Evolutionary conservation across 768 basidiomycete species (phyloP), one percentile per base, ranked within the genome.

Genomic region (Neoboletus magnificus): DNA sequence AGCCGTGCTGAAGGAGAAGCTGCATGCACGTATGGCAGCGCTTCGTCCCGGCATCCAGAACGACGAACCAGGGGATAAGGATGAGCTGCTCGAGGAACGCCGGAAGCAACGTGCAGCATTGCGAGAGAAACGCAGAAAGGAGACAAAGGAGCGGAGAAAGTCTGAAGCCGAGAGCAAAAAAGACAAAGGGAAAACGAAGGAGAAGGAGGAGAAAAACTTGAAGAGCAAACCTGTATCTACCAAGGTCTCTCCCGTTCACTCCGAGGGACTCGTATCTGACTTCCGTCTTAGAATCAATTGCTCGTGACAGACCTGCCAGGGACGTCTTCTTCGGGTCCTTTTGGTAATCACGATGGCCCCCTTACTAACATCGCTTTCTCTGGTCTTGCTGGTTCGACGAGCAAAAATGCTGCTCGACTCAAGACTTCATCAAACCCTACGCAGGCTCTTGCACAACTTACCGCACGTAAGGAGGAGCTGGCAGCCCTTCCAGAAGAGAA

Each of bases 41-140:
- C 74, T 93, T n/a, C 81, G 86, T 32, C 74, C 79, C 18, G 72
- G 73, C 12, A 66, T 52, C 27, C 62, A 62, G 45, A 53, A 56
- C 22, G 64, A 61, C 50, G 80, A 82, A 63, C 76, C 83, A 11
- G 80, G 77, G 7, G 86, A 86, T 65, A 85, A 82, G 66, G 94
- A 98, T 66, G 91, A 85, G 57, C 69, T 98, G 44, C 69, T 98
- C 49, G 89, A 93, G 65, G 89, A 93, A 70, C 78, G 89, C 50
- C 75, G 93, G 57, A 72, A 73, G 62, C 85, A 91, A 64, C 77
- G 93, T 5, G 94, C 87, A 0, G 83, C 86, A 33, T 78, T 97
- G 79, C 79, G 94, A 22, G 95, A 98, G 71, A 81, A 85, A 54
- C 76, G 96, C 62, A 74, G 94, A 66, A 90, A 88, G 65, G 89